Conservation (phyloP, 176 grass and related monocot genomes). For the Avena insularis region DNA sequence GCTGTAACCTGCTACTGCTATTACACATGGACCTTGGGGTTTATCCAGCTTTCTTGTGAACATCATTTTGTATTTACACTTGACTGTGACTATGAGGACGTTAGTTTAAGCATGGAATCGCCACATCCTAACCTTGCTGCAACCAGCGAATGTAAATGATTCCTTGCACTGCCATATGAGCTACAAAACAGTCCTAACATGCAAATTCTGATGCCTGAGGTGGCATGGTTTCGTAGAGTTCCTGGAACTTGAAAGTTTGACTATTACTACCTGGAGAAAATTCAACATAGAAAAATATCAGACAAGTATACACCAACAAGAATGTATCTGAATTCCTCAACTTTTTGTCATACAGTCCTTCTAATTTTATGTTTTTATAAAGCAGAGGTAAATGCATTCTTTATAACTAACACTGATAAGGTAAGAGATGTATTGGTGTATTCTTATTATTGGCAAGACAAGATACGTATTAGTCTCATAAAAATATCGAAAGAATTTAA, state of each 20-base stretch:
- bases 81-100: neutral
- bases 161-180: neutral
- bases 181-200: conserved; percentile 15
- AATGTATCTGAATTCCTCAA: conserved; percentile 13
- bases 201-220: conserved; percentile 1
- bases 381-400: neutral
- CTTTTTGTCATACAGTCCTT: neutral
- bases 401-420: neutral
- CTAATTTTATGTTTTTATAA: neutral
- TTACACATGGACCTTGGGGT: conserved; percentile 29
- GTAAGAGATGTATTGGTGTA: conserved; percentile 7
- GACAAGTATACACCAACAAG: neutral
- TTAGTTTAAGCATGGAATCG: conserved; percentile 26
- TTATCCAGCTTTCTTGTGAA: conserved; percentile 43
- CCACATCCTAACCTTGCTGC: conserved; percentile 19
- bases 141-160: neutral
- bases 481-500: conserved; percentile 20
- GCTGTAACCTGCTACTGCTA: conserved; percentile 28
- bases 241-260: conserved; percentile 23
- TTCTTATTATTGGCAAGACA: conserved; percentile 21
- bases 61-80: conserved; percentile 41
- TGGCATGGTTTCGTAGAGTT: neutral
- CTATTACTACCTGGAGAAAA: conserved; percentile 27
- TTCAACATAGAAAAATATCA: conserved; percentile 32
- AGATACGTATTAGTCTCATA: neutral